phyloP scores from a whole-genome alignment of 495 filamentous ascomycete species.

The Evansstolkia leycettana region DNA sequence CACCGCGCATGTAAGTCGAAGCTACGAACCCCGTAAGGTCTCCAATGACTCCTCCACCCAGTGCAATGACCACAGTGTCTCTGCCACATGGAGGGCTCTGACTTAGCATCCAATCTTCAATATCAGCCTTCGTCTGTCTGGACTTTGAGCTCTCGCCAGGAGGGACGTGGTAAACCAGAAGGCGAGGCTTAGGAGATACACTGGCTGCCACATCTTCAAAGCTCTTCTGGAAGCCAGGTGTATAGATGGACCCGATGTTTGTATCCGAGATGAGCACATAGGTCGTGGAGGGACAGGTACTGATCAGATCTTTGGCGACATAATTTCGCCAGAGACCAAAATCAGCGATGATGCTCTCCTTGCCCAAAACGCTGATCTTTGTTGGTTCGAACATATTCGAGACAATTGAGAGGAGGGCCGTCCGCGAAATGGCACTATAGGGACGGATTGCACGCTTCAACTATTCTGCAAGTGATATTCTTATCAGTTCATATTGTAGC shows the following conservation, averaged over 20 bases:
- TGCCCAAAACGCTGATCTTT: conserved; percentile 45
- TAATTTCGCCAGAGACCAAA: conserved; percentile 81
- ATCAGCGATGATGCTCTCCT: conserved; percentile 79
- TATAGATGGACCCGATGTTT: conserved; percentile 74
- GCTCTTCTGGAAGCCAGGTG: conserved; percentile 56
- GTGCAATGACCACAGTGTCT: conserved; percentile 86
- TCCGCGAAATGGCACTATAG: neutral
- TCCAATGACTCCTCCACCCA: conserved; percentile 96
- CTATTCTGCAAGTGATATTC: neutral
- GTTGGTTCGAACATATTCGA: conserved; percentile 31
- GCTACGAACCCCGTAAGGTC: conserved; percentile 97
- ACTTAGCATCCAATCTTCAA: conserved; percentile 95
- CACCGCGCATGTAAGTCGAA: conserved; percentile 95
- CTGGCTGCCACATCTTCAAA: conserved; percentile 48
- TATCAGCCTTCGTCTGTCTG: conserved; percentile 80
- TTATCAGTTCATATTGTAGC: neutral
- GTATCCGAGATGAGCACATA: conserved; percentile 96
- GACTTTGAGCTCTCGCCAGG: conserved; percentile 92
- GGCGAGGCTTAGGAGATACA: conserved; percentile 44
- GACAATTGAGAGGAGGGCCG: neutral
- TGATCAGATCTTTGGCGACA: conserved; percentile 70
- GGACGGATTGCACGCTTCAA: neutral
- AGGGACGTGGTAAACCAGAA: conserved; percentile 76
- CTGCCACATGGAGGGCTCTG: conserved; percentile 67
- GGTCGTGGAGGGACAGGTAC: conserved; percentile 67